Conservation (phyloP, 768 basidiomycete species). For the Pisolithus marmoratus region DNA sequence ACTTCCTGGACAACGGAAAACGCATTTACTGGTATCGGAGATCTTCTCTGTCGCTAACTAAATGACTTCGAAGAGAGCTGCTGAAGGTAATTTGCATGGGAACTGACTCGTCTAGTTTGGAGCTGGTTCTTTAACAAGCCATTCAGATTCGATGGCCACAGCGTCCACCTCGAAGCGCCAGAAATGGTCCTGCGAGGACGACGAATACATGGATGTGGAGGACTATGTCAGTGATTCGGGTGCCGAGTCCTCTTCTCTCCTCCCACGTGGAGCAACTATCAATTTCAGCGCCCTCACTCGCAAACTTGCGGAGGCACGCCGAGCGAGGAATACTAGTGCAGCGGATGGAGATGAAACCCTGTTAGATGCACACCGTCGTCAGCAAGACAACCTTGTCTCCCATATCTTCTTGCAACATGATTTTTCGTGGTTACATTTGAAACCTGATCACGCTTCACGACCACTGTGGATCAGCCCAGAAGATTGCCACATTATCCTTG, state of each 20-base stretch:
- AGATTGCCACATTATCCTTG: constrained; percentile 90
- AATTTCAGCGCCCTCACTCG: constrained; percentile 82
- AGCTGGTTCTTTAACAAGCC: not conserved
- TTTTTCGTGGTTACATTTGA: constrained; percentile 82
- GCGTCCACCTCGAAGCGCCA: constrained; percentile 33
- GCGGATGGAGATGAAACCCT: constrained; percentile 41
- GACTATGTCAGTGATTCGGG: constrained; percentile 38
- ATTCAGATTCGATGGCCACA: constrained; percentile 16
- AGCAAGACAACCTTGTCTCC: constrained; percentile 72
- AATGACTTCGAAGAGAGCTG: constrained; percentile 36
- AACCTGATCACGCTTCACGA: constrained; percentile 85
- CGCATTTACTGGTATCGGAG: not conserved
- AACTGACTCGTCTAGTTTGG: not conserved
- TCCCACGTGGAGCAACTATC: constrained; percentile 75
- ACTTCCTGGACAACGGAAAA: no score
- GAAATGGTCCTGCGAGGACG: constrained; percentile 42
- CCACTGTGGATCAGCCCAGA: constrained; percentile 96
- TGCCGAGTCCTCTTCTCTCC: constrained; percentile 32
- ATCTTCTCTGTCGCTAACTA: not conserved
- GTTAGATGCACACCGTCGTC: constrained; percentile 60
- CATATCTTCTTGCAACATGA: constrained; percentile 83
- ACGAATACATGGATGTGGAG: constrained; percentile 55
- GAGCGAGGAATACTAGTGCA: constrained; percentile 23
- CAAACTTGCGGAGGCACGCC: constrained; percentile 63
- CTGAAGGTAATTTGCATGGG: constrained; percentile 30